phyloP scores from a whole-genome alignment of 495 filamentous ascomycete species.

The Xylaria acuta region DNA sequence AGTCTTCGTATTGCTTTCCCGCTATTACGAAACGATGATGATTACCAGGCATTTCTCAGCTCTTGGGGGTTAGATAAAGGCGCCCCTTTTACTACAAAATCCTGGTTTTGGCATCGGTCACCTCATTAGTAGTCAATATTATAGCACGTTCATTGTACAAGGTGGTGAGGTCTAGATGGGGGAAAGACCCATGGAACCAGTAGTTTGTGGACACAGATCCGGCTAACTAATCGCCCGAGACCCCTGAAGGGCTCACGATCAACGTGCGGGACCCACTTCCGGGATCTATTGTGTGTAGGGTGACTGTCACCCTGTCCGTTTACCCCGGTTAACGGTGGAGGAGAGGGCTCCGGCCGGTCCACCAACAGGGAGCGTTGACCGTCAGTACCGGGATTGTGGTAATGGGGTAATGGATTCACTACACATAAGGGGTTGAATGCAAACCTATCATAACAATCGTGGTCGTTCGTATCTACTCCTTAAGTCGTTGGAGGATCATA shows the following conservation, averaged over 20 bases:
- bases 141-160: not conserved
- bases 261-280: not conserved
- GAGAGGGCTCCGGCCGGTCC: not conserved
- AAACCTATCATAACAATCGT: constrained; percentile 9
- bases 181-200: too few relatives aligned
- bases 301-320: constrained; percentile 9
- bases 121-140: not conserved
- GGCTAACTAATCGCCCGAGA: not conserved
- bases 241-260: not conserved
- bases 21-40: not conserved
- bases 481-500: not conserved
- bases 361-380: not conserved
- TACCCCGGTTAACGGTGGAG: too few relatives aligned
- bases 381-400: not conserved
- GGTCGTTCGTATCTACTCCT: not conserved
- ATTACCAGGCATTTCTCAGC: not conserved
- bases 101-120: not conserved
- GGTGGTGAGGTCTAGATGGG: not conserved
- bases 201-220: too few relatives aligned
- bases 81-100: not conserved
- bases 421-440: constrained; percentile 10
- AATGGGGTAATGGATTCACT: not conserved
- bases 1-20: not conserved
- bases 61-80: not conserved
- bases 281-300: not conserved